Evolutionary conservation across 106 monocot genomes (phyloP).

Genomic region (Acorus gramineus): DNA sequence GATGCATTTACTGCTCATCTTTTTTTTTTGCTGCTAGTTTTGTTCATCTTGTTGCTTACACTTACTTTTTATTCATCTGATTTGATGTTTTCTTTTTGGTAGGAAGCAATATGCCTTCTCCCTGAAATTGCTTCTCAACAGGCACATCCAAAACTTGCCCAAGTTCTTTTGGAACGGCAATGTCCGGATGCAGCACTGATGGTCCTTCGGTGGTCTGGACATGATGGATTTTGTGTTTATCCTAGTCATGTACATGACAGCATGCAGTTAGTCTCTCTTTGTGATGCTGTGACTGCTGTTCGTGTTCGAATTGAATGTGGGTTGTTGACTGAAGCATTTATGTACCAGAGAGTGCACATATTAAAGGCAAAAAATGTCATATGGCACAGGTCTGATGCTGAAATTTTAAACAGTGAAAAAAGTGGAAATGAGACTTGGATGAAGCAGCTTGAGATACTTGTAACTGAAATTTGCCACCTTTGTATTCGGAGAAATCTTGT

Average conservation of each 20-base stretch:
- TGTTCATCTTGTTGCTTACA: background rate
- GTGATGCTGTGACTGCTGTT: conserved; percentile 61
- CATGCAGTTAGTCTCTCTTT: conserved; percentile 20
- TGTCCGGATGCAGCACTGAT: conserved; percentile 61
- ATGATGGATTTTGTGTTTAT: conserved; percentile 43
- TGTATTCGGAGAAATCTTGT: conserved; percentile 74
- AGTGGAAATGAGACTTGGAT: conserved; percentile 25
- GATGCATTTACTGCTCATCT: background rate
- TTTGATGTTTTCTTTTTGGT: conserved; percentile 7
- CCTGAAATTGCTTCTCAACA: conserved; percentile 64
- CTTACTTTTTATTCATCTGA: background rate
- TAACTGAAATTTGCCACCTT: conserved; percentile 69
- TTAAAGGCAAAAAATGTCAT: conserved; percentile 41
- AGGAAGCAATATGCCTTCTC: conserved; percentile 68
- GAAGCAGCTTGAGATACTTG: conserved; percentile 55
- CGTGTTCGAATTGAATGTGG: conserved; percentile 81
- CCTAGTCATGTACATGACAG: conserved; percentile 23
- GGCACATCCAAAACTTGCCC: conserved; percentile 73
- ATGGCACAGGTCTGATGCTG: conserved; percentile 5
- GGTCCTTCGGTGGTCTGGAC: conserved; percentile 63
- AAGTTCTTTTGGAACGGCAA: conserved; percentile 76
- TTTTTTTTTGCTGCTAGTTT: background rate
- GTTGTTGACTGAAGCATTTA: conserved; percentile 82
- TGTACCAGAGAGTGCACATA: conserved; percentile 69
- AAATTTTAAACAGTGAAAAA: conserved; percentile 8